Evolutionary conservation across 441 rosid species (phyloP), one percentile per base, ranked within the genome.

Genomic region (Jatropha multifida): DNA sequence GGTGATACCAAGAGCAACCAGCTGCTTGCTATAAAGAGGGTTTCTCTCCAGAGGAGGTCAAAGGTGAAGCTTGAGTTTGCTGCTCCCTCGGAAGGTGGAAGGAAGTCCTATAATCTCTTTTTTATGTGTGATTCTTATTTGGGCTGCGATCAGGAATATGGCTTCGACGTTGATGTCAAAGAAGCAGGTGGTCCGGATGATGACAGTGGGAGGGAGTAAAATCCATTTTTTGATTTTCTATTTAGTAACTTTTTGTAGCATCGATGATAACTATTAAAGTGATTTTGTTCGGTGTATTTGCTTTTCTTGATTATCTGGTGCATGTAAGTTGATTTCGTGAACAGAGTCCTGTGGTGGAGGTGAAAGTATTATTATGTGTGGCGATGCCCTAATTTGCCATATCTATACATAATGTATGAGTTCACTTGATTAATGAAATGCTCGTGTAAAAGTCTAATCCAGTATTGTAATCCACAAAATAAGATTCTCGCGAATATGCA

Each of bases 121-220:
- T 91, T 96, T 76, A 96, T 91, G 97, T 90, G 97, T 26, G 97
- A 94, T 80, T 92, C 98, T 4, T 94, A 90, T 80, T 74, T 94
- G 74, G 98, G 99, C 2, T 94, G 97, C 67, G 97, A 92, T 79
- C 97, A 91, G 81, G 98, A 94, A 80, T 93, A 90, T 63, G 73
- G 71, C 72, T 93, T 94, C 85, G 49, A 73, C 5, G 85, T 94
- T n/a, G 85, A 89, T 77, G 90, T 91, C 51, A 85, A 77, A 67
- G 97, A 86, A 66, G 80, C 83, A 1, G 83, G 85, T 23, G 85
- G 69, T n/a, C 77, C 77, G n/a, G 85, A 77, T 63, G 93, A 87
- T n/a, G 88, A 82, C 69, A 69, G 78, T 63, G 72, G 80, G 49
- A 60, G 82, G 61, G 86, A 79, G 65, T 74, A 41, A 66, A 63